Percentiles rank a stretch among this genome's conserved stretches.
These are phyloP conservation scores for Wickerhamomyces chaumierensis DNA, from an alignment of 805 yeast genomes.

Conservation along the genomic window DNA sequence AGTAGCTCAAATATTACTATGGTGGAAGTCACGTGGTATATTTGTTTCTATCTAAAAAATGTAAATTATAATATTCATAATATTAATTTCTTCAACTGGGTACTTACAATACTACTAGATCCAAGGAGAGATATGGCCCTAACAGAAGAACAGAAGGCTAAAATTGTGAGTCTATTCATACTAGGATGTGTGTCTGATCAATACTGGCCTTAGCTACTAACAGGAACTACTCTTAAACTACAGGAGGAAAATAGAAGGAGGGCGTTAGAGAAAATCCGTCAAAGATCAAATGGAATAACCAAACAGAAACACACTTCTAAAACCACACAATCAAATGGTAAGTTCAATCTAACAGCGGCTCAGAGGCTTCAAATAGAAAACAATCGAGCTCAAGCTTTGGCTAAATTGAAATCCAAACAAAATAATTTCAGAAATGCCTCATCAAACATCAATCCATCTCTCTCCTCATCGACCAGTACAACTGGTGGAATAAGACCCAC, in stretches of 20 bases:
- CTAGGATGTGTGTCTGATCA: background rate
- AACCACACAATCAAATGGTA: conserved; percentile 4
- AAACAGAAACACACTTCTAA: conserved; percentile 9
- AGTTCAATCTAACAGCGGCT: conserved; percentile 31
- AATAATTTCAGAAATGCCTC: conserved; percentile 29
- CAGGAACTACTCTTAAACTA: background rate
- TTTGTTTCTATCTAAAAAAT: too few species aligned
- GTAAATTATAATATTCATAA: too few species aligned
- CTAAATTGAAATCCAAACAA: conserved; percentile 25
- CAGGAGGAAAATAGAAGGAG: conserved; percentile 55
- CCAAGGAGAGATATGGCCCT: conserved; percentile 15
- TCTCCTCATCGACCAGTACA: conserved; percentile 1
- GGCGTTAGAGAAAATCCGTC: conserved; percentile 48
- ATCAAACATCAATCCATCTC: conserved; percentile 11
- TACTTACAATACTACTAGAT: too few species aligned
- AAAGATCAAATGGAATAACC: conserved; percentile 24
- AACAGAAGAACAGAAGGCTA: conserved; percentile 21
- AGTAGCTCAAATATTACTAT: too few species aligned
- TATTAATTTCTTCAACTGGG: too few species aligned
- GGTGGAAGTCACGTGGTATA: too few species aligned
- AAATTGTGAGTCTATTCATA: conserved; percentile 18
- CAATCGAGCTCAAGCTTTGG: conserved; percentile 44
- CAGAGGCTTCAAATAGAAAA: conserved; percentile 37
- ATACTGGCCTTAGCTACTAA: background rate
- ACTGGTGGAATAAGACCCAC: conserved; percentile 27